phyloP scores from a whole-genome alignment of 169 alveolate species.

The Toxoplasma gondii region DNA sequence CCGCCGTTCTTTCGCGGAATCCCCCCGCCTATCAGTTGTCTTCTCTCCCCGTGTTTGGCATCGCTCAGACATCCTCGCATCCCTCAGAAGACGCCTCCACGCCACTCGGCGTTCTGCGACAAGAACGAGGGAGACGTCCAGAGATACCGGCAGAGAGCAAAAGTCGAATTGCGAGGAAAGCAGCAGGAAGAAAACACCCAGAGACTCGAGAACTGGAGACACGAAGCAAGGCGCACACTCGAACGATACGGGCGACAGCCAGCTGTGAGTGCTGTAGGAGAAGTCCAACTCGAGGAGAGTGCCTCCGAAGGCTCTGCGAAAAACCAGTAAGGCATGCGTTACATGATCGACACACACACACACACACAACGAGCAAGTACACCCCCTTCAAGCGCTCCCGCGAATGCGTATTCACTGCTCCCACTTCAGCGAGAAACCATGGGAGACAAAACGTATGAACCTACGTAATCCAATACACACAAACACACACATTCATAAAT shows the following conservation, averaged over 20 bases:
- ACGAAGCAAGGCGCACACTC: not conserved
- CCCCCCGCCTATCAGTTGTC: not conserved
- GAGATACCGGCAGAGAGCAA: not conserved
- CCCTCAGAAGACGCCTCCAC: not conserved
- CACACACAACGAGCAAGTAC: no score
- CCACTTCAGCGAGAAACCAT: no score
- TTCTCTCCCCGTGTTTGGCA: not conserved
- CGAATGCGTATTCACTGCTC: no score
- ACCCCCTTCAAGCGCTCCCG: no score
- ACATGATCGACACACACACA: no score
- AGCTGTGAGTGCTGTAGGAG: not conserved
- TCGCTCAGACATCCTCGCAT: not conserved
- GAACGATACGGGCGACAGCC: not conserved
- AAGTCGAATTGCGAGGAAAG: not conserved
- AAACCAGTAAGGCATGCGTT: no score
- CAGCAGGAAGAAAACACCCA: not conserved
- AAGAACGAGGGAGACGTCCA: not conserved
- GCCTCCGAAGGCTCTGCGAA: not conserved
- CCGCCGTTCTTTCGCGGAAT: no score
- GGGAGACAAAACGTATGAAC: no score
- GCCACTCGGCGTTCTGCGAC: not conserved
- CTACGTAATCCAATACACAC: not conserved
- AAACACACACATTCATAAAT: not conserved
- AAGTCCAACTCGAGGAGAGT: not conserved
- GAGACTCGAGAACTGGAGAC: not conserved